A percentile compares a stretch with the other conserved stretches of the same genome.
Conservation (phyloP, 176 grass and related monocot species). For the Pontederia crassipes region DNA sequence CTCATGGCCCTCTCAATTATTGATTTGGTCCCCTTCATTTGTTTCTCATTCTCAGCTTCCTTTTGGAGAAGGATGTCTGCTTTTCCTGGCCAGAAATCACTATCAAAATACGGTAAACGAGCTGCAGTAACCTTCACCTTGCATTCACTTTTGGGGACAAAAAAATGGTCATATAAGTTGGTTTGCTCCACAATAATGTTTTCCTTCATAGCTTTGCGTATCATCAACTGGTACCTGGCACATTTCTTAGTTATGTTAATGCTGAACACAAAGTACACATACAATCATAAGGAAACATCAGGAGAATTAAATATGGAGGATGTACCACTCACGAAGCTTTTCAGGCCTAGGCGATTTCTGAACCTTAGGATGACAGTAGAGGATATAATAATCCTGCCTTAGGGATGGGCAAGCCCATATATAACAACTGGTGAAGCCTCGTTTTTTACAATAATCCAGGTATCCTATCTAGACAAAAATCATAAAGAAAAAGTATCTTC, state of each 20-base stretch:
- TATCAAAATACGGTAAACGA: slow-evolving; percentile 83
- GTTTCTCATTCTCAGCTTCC: slow-evolving; percentile 46
- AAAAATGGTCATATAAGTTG: slow-evolving; percentile 65
- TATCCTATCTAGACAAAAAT: slow-evolving; percentile 57
- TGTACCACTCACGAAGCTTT: slow-evolving; percentile 79
- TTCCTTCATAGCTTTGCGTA: slow-evolving; percentile 67
- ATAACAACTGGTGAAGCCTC: slow-evolving; percentile 84
- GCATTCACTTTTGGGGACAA: slow-evolving; percentile 56
- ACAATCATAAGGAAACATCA: slow-evolving; percentile 2
- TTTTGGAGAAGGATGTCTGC: slow-evolving; percentile 66
- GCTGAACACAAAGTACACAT: slow-evolving; percentile 5
- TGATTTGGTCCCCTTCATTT: slow-evolving; percentile 55
- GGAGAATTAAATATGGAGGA: slow-evolving; percentile 4
- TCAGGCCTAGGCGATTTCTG: slow-evolving; percentile 95
- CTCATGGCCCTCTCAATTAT: slow-evolving; percentile 57
- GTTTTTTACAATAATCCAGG: slow-evolving; percentile 85
- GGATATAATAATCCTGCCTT: slow-evolving; percentile 90
- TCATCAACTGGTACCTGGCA: slow-evolving; percentile 71
- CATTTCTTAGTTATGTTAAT: slow-evolving; percentile 3
- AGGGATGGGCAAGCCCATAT: slow-evolving; percentile 95
- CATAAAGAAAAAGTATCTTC: slow-evolving; percentile 8
- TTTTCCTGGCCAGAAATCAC: slow-evolving; percentile 92
- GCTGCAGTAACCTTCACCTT: slow-evolving; percentile 71
- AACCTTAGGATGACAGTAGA: slow-evolving; percentile 81
- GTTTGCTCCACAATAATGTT: slow-evolving; percentile 69